Evolutionary conservation across 129 eudicot species (phyloP).

Genomic region (Arctium minus): DNA sequence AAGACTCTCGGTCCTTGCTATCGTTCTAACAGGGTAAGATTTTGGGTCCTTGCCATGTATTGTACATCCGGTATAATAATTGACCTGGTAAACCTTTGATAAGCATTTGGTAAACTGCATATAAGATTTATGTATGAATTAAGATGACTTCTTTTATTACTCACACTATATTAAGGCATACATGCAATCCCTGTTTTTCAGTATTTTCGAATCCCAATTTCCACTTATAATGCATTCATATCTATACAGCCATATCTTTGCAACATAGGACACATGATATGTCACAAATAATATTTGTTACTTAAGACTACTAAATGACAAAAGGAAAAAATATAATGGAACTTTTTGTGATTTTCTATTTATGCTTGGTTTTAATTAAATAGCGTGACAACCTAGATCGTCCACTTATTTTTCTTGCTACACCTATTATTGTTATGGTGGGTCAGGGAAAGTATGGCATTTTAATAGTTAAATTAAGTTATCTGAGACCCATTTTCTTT

Average conservation of each 20-base stretch:
- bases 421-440: conserved; percentile 4
- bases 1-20: no score
- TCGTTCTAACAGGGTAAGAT: no score
- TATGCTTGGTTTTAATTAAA: conserved; percentile 5
- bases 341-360: conserved; percentile 6
- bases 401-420: neutral
- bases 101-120: no score
- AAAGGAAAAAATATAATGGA: neutral
- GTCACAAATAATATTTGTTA: conserved; percentile 4
- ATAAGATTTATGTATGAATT: neutral
- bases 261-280: neutral
- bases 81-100: no score
- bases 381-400: conserved; percentile 6
- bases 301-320: conserved; percentile 9
- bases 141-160: neutral
- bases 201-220: neutral
- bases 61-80: no score
- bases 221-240: neutral
- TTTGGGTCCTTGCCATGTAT: no score
- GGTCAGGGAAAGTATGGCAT: neutral
- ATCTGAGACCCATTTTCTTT: neutral
- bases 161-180: neutral
- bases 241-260: conserved; percentile 10
- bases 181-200: neutral
- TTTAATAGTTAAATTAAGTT: neutral